Base-by-base conservation (phyloP, 2,329 filamentous ascomycete species). In the Zasmidium cellare region DNA sequence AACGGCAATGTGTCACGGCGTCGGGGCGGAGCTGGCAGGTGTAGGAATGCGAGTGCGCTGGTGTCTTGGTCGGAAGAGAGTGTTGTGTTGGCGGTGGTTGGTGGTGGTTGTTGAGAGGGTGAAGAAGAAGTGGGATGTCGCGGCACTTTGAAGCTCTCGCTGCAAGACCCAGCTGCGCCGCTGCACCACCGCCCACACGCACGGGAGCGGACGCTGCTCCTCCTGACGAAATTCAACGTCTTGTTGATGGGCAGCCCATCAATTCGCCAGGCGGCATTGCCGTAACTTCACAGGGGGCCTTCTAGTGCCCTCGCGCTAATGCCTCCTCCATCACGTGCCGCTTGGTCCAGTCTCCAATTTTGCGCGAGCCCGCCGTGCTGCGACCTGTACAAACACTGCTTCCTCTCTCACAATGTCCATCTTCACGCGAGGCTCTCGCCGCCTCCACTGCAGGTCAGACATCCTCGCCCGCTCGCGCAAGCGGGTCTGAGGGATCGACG, bases 381-480 rank as follows among this genome's bases (percentile, higher is more conserved):
- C 25, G 11, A 28, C 25, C 25, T 28, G 25, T 28, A 28, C 25
- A 28, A 59, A 58, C 58, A 61, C 53, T n/a, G n/a, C n/a, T n/a
- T n/a, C n/a, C n/a, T 28, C 25, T 28, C 25, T 58, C 65, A 71
- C 62, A 56, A 71, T 71, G 68, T 61, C 62, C 59, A 59, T 61
- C 49, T 52, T 56, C 46, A 47, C 61, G 55, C 65, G 59, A 70
- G 68, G 69, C 71, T 53, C 54, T 51, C 71, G 71, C 68, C 67
- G 69, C 71, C 71, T 74, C 67, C 67, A 41, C 35, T 41, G 63
- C 70, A 77, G 75, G 75, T 73, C 74, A 66, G 66, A 72, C 66
- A 73, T 72, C 74, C 75, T 75, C 75, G 77, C 77, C 75, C 75
- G 76, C 75, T 76, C 77, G 77, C 76, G 74, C 72, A 76, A 77